Evolutionary conservation across 73 alveolate genomes (phyloP).

Genomic region (Effrenium voratum): DNA sequence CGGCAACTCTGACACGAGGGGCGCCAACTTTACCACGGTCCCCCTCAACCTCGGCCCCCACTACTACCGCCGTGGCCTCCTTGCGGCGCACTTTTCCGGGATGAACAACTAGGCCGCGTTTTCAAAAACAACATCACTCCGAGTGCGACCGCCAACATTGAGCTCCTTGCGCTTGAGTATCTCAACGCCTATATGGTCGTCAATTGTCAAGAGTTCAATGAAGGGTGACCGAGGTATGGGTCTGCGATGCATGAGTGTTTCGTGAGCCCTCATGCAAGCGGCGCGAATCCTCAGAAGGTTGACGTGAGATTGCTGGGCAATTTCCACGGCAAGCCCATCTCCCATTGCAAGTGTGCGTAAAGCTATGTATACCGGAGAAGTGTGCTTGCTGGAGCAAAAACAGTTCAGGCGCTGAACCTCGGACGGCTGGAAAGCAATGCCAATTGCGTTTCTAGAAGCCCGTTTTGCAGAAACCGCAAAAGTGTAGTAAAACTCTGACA

Average conservation of each 20-base stretch:
- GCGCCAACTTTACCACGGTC: background rate
- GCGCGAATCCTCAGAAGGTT: background rate
- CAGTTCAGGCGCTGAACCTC: background rate
- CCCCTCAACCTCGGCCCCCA: conserved; percentile 51
- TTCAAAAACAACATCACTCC: background rate
- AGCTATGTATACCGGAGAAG: background rate
- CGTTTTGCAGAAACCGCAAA: background rate
- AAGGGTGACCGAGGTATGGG: background rate
- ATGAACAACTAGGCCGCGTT: background rate
- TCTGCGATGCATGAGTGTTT: background rate
- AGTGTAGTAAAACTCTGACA: conserved; percentile 5
- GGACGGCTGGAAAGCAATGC: background rate
- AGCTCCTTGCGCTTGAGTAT: background rate
- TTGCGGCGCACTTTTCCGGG: background rate
- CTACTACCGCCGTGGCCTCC: background rate
- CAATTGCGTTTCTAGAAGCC: background rate
- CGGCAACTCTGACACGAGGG: background rate
- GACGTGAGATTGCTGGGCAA: conserved; percentile 19
- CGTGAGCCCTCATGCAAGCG: background rate
- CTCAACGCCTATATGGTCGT: background rate
- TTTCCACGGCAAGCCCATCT: background rate
- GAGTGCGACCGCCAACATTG: background rate
- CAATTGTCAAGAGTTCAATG: background rate
- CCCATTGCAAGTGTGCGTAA: conserved; percentile 39
- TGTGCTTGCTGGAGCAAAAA: background rate